Percentiles rank a stretch among this genome's conserved stretches.
phyloP scores from a whole-genome alignment of 2,329 filamentous ascomycete species.

The Epicoccum nigrum region DNA sequence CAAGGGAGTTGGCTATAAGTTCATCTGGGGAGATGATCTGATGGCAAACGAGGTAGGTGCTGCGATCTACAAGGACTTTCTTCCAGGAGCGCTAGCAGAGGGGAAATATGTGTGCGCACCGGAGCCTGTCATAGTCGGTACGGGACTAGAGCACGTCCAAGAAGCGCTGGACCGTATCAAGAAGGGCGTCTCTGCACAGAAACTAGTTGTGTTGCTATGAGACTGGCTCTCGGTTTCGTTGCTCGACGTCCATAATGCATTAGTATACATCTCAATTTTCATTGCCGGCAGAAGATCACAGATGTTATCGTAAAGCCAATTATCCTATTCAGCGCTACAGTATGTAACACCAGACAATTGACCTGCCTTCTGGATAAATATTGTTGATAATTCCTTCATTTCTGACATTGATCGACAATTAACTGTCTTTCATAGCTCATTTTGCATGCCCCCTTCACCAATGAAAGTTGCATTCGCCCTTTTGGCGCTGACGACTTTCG shows the following conservation, averaged over 20 bases:
- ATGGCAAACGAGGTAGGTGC: conserved; percentile 7
- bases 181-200: conserved; percentile 6
- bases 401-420: no score
- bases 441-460: no score
- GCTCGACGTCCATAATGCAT: not conserved
- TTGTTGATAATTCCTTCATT: no score
- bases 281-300: no score
- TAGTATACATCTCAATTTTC: no score
- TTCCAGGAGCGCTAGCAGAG: conserved; percentile 21
- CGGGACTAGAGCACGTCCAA: conserved; percentile 29
- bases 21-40: conserved; percentile 12
- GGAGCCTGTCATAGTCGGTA: conserved; percentile 22
- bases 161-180: conserved; percentile 21
- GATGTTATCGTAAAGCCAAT: no score
- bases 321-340: no score
- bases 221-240: not conserved
- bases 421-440: no score
- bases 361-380: no score
- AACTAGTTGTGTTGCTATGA: conserved; percentile 8
- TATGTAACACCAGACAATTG: no score
- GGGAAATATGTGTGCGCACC: conserved; percentile 18
- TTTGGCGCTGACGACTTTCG: no score
- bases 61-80: conserved; percentile 11
- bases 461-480: no score
- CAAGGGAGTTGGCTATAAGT: conserved; percentile 17